A percentile compares a stretch with the other conserved stretches of the same genome.
Conservation (phyloP, 306 rosid genomes). For the Carpinus viminea region DNA sequence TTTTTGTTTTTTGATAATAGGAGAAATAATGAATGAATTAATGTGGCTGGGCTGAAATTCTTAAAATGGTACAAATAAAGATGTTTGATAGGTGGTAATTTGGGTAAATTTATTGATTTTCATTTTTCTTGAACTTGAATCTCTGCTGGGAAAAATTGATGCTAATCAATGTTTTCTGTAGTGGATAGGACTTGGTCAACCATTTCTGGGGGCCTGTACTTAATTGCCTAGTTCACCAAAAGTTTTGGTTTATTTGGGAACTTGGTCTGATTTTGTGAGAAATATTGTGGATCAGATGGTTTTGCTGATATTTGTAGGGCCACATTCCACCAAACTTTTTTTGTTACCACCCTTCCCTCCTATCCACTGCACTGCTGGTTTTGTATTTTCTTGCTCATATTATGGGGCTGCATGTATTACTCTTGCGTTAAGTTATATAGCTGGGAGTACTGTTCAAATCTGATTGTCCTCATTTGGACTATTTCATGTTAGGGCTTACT, state of each 20-base stretch:
- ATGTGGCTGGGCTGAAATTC: not conserved
- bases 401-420: not conserved
- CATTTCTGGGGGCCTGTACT: not conserved
- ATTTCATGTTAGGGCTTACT: not conserved
- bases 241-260: not conserved
- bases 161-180: not conserved
- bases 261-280: not conserved
- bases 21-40: not conserved
- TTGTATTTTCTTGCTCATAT: not conserved
- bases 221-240: not conserved
- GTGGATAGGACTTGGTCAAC: not conserved
- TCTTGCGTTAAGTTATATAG: not conserved
- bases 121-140: not conserved
- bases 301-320: conserved; percentile 3
- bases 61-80: not conserved
- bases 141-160: not conserved
- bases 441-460: not conserved
- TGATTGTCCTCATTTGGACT: not conserved
- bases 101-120: not conserved
- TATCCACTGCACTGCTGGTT: no score
- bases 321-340: not conserved
- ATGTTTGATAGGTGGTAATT: not conserved
- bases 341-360: not conserved
- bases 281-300: not conserved
- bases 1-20: no score